Base-by-base conservation (phyloP, 2,329 filamentous ascomycete genomes). In the Fusarium nanum region DNA sequence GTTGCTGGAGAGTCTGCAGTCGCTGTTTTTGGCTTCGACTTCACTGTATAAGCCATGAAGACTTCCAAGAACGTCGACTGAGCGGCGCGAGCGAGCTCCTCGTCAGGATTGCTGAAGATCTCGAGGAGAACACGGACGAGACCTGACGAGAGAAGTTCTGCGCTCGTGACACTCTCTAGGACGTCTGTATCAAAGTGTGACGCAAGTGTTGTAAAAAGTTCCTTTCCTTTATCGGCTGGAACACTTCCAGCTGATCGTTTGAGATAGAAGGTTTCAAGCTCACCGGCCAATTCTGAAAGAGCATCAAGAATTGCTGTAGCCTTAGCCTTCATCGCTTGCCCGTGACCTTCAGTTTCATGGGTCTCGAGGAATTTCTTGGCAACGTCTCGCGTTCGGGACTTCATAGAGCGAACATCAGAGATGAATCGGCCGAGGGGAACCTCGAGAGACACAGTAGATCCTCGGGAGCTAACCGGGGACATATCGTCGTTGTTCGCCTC, bases 141-240 rank as follows among this genome's bases (percentile, higher is more conserved):
- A 20, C 94, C 93, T 3, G 96, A 98, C 30, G 93, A 93, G 55
- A 98, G 88, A 32, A 99, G 84, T 78, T 99, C 96, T 49, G 95
- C 94, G 80, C 96, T 99, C 1, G 96, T 99, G 56, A 98, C 94
- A 77, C 93, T 97, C 76, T 97, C 92, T 56, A 97, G 81, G 2
- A 96, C 91, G 80, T 98, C 93, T 1, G 91, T 90, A 75, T 97
- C 92, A 74, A 99, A 99, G 76, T 96, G 94, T 5, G 88, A 87
- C 1, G 94, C 93, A 61, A 99, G 83, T 53, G 87, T 88, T 32
- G 85, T 83, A 80, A 98, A 98, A 1, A 97, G 83, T 4, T 85
- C 82, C 32, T 85, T 83, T 13, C 92, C 93, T 42, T 87, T 81
- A 22, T 83, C 80, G 3, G 81, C 77, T 7, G 81, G 78, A 13